These are phyloP conservation scores for Amaranthus hypochondriacus DNA, from an alignment of 148 eudicot species.

Conservation along the genomic window DNA sequence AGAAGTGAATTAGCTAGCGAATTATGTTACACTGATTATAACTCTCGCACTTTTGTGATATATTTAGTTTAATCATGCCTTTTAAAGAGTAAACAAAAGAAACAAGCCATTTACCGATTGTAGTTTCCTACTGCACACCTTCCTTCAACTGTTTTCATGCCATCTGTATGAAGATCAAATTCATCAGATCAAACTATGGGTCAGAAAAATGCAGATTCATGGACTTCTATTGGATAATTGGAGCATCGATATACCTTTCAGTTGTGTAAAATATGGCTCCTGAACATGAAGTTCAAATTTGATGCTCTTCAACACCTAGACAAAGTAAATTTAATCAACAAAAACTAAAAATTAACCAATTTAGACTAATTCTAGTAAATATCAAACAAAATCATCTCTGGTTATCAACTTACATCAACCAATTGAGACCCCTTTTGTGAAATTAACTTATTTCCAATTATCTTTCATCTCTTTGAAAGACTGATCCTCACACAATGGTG, in stretches of 20 bases:
- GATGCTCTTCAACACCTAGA: slow-evolving; percentile 51
- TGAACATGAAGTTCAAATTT: slow-evolving; percentile 77
- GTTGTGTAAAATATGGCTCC: slow-evolving; percentile 79
- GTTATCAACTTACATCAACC: slow-evolving; percentile 40
- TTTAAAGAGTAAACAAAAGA: neutral
- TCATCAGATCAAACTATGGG: neutral
- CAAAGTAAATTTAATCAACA: neutral
- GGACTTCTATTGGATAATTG: neutral
- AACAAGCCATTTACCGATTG: slow-evolving; percentile 39
- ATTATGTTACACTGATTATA: too few relatives aligned
- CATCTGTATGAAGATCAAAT: slow-evolving; percentile 41
- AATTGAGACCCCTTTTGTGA: slow-evolving; percentile 51
- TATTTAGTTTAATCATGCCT: too few relatives aligned
- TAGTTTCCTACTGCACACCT: slow-evolving; percentile 85
- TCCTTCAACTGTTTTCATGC: slow-evolving; percentile 79
- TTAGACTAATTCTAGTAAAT: neutral
- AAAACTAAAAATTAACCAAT: neutral
- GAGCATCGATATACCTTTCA: slow-evolving; percentile 46
- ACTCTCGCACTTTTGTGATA: too few relatives aligned
- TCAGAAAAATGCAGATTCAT: neutral
- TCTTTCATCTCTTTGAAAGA: slow-evolving; percentile 36
- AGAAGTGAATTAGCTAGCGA: too few relatives aligned
- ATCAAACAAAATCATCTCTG: slow-evolving; percentile 6
- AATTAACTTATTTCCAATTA: slow-evolving; percentile 48
- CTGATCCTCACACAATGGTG: slow-evolving; percentile 30